Conservation (phyloP, 257 asterid genomes). For the Penstemon barbatus region DNA sequence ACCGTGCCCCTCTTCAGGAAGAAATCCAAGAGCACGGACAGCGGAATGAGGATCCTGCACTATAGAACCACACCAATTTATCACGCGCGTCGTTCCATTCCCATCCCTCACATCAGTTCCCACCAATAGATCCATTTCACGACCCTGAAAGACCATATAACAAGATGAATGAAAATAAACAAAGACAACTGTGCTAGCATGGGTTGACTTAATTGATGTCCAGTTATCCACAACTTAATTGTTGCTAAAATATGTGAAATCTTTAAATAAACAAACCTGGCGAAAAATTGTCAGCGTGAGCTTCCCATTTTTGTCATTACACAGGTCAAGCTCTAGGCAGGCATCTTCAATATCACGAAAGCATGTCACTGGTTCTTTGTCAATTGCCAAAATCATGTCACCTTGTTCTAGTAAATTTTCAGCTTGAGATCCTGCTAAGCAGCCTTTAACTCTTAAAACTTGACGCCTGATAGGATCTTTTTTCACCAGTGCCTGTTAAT, state of each 20-base stretch:
- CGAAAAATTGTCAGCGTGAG: slow-evolving; percentile 88
- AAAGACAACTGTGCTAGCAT: neutral
- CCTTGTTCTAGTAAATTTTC: slow-evolving; percentile 80
- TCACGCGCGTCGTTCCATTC: slow-evolving; percentile 79
- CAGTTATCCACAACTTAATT: neutral
- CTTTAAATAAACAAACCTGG: slow-evolving; percentile 50
- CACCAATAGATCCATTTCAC: slow-evolving; percentile 76
- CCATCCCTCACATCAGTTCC: slow-evolving; percentile 98
- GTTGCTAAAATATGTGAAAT: slow-evolving; percentile 5
- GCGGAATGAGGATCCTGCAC: slow-evolving; percentile 93
- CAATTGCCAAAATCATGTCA: slow-evolving; percentile 93
- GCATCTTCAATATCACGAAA: slow-evolving; percentile 83
- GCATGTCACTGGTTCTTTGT: slow-evolving; percentile 86
- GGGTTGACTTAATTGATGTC: neutral
- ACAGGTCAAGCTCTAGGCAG: slow-evolving; percentile 68
- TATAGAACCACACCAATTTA: slow-evolving; percentile 94
- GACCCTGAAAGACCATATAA: slow-evolving; percentile 58
- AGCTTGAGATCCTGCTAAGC: slow-evolving; percentile 92
- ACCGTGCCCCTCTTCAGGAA: slow-evolving; percentile 97
- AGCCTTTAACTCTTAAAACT: slow-evolving; percentile 89
- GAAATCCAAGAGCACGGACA: slow-evolving; percentile 95
- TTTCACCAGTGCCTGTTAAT: slow-evolving; percentile 70
- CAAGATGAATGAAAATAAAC: neutral
- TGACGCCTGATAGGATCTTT: slow-evolving; percentile 93
- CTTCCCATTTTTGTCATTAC: slow-evolving; percentile 50